These are phyloP conservation scores for Aspergillus costaricaensis DNA, from an alignment of 2,329 filamentous ascomycete species.

Conservation along the genomic window DNA sequence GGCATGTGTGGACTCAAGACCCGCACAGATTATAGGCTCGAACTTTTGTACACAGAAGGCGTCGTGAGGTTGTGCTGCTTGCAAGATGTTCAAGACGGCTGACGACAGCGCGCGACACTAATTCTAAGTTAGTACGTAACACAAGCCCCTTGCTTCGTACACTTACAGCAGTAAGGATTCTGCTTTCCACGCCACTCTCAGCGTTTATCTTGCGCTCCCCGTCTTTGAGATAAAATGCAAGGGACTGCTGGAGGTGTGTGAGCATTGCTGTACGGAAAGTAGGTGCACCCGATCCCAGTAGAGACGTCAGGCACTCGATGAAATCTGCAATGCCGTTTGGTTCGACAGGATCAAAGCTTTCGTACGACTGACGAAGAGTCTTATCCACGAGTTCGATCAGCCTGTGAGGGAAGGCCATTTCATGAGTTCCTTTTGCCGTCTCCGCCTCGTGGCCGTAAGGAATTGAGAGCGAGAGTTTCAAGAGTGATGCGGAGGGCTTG, in stretches of 20 bases:
- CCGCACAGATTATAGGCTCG: conserved; percentile 53
- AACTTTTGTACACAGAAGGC: conserved; percentile 52
- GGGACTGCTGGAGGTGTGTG: conserved; percentile 56
- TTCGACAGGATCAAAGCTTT: conserved; percentile 43
- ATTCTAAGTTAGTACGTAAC: conserved; percentile 23
- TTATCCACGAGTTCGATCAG: conserved; percentile 63
- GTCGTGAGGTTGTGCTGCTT: conserved; percentile 31
- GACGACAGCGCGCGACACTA: conserved; percentile 38
- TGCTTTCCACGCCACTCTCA: conserved; percentile 32
- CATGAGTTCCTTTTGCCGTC: not conserved
- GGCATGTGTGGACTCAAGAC: conserved; percentile 55
- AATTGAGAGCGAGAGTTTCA: conserved; percentile 40
- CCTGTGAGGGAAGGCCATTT: conserved; percentile 45
- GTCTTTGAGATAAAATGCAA: conserved; percentile 41
- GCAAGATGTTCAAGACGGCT: conserved; percentile 34
- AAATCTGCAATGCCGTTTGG: conserved; percentile 48
- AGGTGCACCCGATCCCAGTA: conserved; percentile 54
- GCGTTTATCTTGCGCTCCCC: conserved; percentile 29
- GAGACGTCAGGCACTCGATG: conserved; percentile 56
- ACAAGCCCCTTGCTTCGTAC: conserved; percentile 7
- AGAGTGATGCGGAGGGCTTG: conserved; percentile 39
- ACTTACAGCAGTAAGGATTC: conserved; percentile 40
- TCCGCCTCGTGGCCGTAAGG: conserved; percentile 24
- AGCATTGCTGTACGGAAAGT: conserved; percentile 60
- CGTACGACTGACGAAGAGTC: conserved; percentile 60